Conservation (phyloP, 345 rosid species). For the Tarenaya hassleriana region DNA sequence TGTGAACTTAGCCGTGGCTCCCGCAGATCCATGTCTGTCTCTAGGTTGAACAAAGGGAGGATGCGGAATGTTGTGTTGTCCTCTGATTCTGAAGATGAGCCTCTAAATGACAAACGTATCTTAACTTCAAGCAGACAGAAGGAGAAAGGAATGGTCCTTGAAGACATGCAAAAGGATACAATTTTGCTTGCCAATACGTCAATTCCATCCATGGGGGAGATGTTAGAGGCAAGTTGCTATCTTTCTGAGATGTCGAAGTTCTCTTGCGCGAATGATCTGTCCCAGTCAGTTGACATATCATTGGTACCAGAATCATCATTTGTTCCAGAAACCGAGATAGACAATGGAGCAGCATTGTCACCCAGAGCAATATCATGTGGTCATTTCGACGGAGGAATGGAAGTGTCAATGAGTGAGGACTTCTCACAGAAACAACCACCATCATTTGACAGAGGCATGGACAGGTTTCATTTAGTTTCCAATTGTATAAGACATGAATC, state of each 20-base stretch:
- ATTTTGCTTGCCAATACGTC: conserved; percentile 30
- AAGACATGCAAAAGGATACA: conserved; percentile 29
- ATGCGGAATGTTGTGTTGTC: conserved; percentile 48
- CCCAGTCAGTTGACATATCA: conserved; percentile 51
- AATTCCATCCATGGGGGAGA: conserved; percentile 26
- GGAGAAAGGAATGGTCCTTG: conserved; percentile 24
- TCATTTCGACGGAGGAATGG: conserved; percentile 38
- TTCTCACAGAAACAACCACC: conserved; percentile 22
- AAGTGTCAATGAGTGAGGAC: conserved; percentile 40
- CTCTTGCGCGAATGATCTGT: conserved; percentile 27
- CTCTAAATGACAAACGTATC: conserved; percentile 23
- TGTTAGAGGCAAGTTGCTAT: conserved; percentile 27
- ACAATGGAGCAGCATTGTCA: conserved; percentile 38
- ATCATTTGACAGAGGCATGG: conserved; percentile 35
- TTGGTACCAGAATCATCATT: conserved; percentile 77
- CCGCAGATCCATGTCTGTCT: conserved; percentile 37
- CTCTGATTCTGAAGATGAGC: conserved; percentile 85
- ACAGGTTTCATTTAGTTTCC: conserved; percentile 25
- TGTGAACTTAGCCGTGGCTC: conserved; percentile 38
- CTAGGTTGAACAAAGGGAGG: conserved; percentile 36
- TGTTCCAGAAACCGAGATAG: conserved; percentile 74
- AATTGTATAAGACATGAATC: conserved; percentile 22
- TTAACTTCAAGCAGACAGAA: conserved; percentile 22
- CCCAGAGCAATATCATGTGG: conserved; percentile 37
- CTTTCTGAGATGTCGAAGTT: conserved; percentile 32